phyloP scores from a whole-genome alignment of 768 basidiomycete species.

The Kwoniella mangroviensis region DNA sequence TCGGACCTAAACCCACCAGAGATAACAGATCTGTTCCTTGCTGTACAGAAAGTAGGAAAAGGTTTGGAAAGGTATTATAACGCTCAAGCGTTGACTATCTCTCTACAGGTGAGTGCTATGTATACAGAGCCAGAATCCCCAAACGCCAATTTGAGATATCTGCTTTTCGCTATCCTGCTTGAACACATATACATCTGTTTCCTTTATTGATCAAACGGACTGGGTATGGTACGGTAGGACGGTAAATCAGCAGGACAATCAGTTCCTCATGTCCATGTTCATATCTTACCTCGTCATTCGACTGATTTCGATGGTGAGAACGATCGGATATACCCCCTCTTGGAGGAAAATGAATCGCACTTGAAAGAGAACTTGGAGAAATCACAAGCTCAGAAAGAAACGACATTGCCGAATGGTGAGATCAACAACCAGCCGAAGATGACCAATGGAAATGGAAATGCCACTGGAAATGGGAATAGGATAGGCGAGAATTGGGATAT shows the following conservation, averaged over 20 bases:
- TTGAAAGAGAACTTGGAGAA: conserved; percentile 55
- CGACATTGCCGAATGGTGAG: conserved; percentile 52
- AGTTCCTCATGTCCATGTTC: conserved; percentile 96
- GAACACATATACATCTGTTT: conserved; percentile 12
- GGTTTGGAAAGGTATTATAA: conserved; percentile 81
- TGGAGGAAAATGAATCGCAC: conserved; percentile 63
- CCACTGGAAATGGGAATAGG: background rate
- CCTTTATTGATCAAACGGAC: background rate
- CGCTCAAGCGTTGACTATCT: conserved; percentile 82
- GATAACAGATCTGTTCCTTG: conserved; percentile 75
- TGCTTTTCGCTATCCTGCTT: too few relatives aligned
- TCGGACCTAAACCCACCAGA: conserved; percentile 65
- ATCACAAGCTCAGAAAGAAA: background rate
- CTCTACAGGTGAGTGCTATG: conserved; percentile 72
- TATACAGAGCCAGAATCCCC: background rate
- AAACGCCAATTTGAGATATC: too few relatives aligned
- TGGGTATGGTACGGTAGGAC: conserved; percentile 63
- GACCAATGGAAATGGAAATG: background rate
- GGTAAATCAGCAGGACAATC: conserved; percentile 82
- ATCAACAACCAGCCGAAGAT: background rate
- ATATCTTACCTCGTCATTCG: conserved; percentile 80
- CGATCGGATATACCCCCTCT: conserved; percentile 65
- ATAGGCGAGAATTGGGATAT: conserved; percentile 16
- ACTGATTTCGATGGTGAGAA: conserved; percentile 59
- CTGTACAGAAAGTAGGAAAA: conserved; percentile 76